Conservation (phyloP, 2,329 filamentous ascomycete genomes). For the Cercospora citrullina region DNA sequence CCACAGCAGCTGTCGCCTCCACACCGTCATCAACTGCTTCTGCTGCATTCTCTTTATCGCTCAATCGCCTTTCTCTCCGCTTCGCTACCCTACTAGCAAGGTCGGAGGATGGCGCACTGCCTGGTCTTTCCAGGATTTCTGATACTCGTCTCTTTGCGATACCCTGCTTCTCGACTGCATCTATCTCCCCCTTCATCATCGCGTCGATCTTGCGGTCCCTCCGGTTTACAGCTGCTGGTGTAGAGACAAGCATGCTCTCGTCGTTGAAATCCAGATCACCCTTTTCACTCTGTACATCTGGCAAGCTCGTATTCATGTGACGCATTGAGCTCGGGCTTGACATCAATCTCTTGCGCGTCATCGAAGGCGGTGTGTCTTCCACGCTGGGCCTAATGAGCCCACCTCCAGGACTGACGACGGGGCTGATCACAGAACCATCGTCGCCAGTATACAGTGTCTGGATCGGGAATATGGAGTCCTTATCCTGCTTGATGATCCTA, state of each 20-base stretch:
- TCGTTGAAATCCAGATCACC: constrained; percentile 48
- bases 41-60: constrained; percentile 18
- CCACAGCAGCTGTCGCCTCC: not conserved
- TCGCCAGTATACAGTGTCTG: constrained; percentile 36
- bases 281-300: constrained; percentile 31
- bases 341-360: constrained; percentile 25
- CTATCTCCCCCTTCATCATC: constrained; percentile 46
- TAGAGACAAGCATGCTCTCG: constrained; percentile 50
- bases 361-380: constrained; percentile 47
- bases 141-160: constrained; percentile 21
- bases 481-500: constrained; percentile 20
- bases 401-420: constrained; percentile 14
- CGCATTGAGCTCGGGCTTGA: constrained; percentile 29
- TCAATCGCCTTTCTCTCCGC: constrained; percentile 16
- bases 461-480: constrained; percentile 27
- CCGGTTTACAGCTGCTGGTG: constrained; percentile 43
- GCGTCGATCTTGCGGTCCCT: constrained; percentile 43
- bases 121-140: constrained; percentile 11
- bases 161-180: constrained; percentile 38
- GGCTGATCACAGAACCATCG: constrained; percentile 22
- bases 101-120: constrained; percentile 15
- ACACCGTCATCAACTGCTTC: not conserved
- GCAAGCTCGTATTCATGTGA: constrained; percentile 33
- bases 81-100: constrained; percentile 12
- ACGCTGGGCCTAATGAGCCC: constrained; percentile 39